Evolutionary conservation across 768 basidiomycete genomes (phyloP).

Genomic region (Heimioporus sp.): DNA sequence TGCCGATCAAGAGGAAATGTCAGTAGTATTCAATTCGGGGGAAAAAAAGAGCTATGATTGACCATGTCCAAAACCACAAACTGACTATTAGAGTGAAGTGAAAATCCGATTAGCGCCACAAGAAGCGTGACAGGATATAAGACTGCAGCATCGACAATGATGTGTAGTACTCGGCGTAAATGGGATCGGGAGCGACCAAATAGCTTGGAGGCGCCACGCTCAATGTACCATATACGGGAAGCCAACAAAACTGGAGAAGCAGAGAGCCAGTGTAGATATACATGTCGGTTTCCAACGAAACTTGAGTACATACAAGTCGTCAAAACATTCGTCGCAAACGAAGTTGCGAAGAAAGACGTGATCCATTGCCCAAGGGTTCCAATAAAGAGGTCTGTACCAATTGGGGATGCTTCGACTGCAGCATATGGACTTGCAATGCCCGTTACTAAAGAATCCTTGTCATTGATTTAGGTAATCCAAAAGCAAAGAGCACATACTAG

Average conservation of each 20-base stretch:
- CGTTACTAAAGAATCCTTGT: conserved; percentile 2
- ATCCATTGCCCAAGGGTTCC: conserved; percentile 23
- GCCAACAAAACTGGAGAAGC: conserved; percentile 18
- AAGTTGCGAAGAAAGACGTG: conserved; percentile 29
- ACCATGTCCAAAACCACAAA: too few species aligned
- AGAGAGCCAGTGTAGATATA: neutral
- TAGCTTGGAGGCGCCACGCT: conserved; percentile 18
- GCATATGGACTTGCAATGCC: conserved; percentile 12
- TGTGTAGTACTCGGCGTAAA: conserved; percentile 14
- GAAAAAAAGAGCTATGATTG: too few species aligned
- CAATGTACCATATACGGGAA: conserved; percentile 25
- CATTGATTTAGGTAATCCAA: neutral
- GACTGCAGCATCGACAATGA: conserved; percentile 34
- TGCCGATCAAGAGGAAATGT: too few species aligned
- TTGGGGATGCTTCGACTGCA: conserved; percentile 6
- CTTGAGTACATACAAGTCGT: conserved; percentile 20
- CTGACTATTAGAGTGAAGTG: too few species aligned
- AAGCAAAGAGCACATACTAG: conserved; percentile 5
- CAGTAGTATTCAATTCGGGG: too few species aligned
- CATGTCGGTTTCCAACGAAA: too few species aligned
- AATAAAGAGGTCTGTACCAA: too few species aligned
- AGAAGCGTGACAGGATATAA: conserved; percentile 33
- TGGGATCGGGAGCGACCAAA: neutral
- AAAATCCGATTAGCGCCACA: conserved; percentile 3
- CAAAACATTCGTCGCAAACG: conserved; percentile 30